phyloP scores from a whole-genome alignment of 164 flowering plant species.

The Annona cherimola region DNA sequence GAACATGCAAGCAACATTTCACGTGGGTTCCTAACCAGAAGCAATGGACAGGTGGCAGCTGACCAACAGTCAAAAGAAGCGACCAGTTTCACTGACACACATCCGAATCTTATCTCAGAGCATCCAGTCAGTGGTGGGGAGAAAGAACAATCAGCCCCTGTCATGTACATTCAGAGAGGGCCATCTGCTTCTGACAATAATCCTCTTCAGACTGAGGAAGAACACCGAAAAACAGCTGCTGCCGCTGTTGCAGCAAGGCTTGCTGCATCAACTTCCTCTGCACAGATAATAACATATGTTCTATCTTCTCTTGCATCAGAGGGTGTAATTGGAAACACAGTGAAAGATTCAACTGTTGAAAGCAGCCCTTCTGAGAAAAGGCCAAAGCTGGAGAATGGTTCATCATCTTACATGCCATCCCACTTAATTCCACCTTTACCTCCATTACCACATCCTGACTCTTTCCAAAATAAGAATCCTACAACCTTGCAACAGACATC shows the following conservation, averaged over 20 bases:
- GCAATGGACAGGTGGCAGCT: constrained; percentile 25
- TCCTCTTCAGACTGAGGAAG: constrained; percentile 38
- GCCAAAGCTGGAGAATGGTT: constrained; percentile 53
- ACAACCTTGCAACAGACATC: constrained; percentile 23
- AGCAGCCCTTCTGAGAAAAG: constrained; percentile 53
- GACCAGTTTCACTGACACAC: constrained; percentile 21
- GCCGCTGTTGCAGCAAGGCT: constrained; percentile 92
- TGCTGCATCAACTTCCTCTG: constrained; percentile 86
- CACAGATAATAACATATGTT: constrained; percentile 87
- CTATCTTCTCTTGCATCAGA: constrained; percentile 87
- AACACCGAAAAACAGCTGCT: constrained; percentile 67
- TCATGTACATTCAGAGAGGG: constrained; percentile 40
- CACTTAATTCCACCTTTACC: constrained; percentile 39
- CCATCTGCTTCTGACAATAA: constrained; percentile 30
- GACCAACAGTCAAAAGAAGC: constrained; percentile 41
- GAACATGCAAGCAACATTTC: constrained; percentile 43
- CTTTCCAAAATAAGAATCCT: constrained; percentile 27
- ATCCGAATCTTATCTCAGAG: constrained; percentile 27
- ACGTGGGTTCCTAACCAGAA: constrained; percentile 29
- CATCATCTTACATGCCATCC: constrained; percentile 33
- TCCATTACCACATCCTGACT: constrained; percentile 38
- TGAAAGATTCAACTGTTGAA: constrained; percentile 43
- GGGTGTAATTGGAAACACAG: constrained; percentile 48
- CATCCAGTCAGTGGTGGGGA: constrained; percentile 20
- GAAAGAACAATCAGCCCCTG: constrained; percentile 50